These are phyloP conservation scores for Platanthera zijinensis DNA, from an alignment of 106 monocot species.

Conservation along the genomic window DNA sequence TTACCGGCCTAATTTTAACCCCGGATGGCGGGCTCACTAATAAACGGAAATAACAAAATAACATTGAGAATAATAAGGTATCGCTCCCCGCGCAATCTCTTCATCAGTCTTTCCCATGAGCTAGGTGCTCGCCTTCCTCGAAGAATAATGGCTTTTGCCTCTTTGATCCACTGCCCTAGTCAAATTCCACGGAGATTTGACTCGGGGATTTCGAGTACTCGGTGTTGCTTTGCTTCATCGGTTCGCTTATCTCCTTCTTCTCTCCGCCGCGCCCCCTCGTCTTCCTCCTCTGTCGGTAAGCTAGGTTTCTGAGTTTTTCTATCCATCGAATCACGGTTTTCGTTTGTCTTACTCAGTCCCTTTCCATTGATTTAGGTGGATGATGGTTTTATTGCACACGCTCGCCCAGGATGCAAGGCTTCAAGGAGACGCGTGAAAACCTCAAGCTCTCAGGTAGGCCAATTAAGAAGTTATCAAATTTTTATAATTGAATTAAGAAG, in stretches of 20 bases:
- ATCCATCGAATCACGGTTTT: background rate
- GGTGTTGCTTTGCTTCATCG: background rate
- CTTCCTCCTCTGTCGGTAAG: background rate
- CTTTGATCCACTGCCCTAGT: slow-evolving; percentile 1
- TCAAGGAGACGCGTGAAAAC: background rate
- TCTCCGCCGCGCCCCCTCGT: background rate
- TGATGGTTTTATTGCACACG: background rate
- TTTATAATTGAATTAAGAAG: background rate
- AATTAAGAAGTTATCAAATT: background rate
- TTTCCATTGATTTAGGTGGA: background rate
- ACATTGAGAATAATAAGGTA: background rate
- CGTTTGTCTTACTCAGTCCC: background rate
- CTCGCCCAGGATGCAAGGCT: background rate
- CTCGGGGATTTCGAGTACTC: background rate
- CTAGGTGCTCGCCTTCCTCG: background rate
- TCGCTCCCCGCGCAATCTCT: background rate
- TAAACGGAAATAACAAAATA: background rate
- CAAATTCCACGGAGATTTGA: background rate
- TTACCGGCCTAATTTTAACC: too few species aligned
- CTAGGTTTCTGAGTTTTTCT: background rate
- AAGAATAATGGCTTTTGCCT: background rate
- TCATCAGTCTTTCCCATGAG: background rate
- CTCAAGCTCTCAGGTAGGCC: background rate
- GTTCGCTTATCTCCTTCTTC: background rate
- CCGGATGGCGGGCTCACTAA: background rate